A percentile compares a stretch with the other conserved stretches of the same genome.
Evolutionary conservation across 306 rosid species (phyloP).

Genomic region (Casuarina cunninghamiana): DNA sequence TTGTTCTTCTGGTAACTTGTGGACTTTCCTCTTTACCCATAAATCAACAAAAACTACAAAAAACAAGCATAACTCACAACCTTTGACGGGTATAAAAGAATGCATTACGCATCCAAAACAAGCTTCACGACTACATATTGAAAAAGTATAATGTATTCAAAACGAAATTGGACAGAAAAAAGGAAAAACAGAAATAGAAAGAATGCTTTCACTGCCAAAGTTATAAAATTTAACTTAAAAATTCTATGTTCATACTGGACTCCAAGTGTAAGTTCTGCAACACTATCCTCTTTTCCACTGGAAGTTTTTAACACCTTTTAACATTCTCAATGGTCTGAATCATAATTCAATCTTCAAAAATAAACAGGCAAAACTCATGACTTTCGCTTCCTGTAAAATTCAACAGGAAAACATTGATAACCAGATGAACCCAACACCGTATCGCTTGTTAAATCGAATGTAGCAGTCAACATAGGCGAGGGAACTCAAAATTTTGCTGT

Average conservation of each 20-base stretch:
- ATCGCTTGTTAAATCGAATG: neutral
- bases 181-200: neutral
- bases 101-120: neutral
- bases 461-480: neutral
- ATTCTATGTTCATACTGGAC: neutral
- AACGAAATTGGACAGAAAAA: neutral
- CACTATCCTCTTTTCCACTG: neutral
- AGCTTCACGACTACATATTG: neutral
- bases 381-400: neutral
- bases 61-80: neutral
- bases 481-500: neutral
- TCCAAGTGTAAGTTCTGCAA: neutral
- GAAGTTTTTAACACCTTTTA: neutral
- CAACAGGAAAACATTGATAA: neutral
- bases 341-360: neutral
- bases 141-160: neutral
- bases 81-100: too few relatives aligned
- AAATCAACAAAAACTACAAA: neutral
- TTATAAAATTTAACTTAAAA: too few relatives aligned
- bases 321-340: neutral
- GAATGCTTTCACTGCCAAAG: neutral
- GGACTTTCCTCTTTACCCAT: conserved; percentile 58
- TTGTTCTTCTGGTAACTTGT: conserved; percentile 55
- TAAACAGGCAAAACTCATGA: neutral
- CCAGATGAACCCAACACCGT: neutral